Percentiles rank a stretch among this genome's conserved stretches.
Evolutionary conservation across 495 filamentous ascomycete genomes (phyloP).

Genomic region (Rhypophila decipiens): DNA sequence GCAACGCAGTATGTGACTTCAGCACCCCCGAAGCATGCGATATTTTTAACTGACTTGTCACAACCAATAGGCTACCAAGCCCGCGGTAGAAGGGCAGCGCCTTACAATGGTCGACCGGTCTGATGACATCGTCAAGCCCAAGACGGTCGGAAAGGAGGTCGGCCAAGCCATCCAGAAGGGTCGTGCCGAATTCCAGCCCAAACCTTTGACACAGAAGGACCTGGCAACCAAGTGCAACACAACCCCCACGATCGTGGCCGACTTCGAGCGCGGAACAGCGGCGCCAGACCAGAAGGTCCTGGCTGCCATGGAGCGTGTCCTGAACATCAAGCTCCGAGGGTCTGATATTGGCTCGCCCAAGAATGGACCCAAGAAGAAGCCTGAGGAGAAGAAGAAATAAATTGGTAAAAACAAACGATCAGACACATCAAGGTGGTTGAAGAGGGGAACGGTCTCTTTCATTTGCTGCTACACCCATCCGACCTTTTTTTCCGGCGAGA

Average conservation of each 20-base stretch:
- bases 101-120: slow-evolving; percentile 96
- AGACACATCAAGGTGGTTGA: no score
- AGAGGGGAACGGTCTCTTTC: no score
- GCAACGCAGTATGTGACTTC: slow-evolving; percentile 63
- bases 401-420: not conserved
- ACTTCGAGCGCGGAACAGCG: slow-evolving; percentile 79
- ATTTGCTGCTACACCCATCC: no score
- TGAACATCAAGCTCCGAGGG: slow-evolving; percentile 81
- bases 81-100: slow-evolving; percentile 78
- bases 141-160: slow-evolving; percentile 74
- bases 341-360: slow-evolving; percentile 67
- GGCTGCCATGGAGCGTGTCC: slow-evolving; percentile 68
- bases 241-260: slow-evolving; percentile 68
- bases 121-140: slow-evolving; percentile 96
- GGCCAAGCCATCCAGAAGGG: slow-evolving; percentile 74
- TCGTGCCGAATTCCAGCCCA: slow-evolving; percentile 63
- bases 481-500: no score
- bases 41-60: no score
- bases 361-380: slow-evolving; percentile 59
- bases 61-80: slow-evolving; percentile 54
- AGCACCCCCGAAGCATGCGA: no score
- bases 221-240: slow-evolving; percentile 92
- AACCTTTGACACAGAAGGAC: slow-evolving; percentile 91
- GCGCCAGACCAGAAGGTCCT: slow-evolving; percentile 82
- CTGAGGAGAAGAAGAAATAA: slow-evolving; percentile 28